These are phyloP conservation scores for Harringtonia aguacate DNA, from an alignment of 2,329 filamentous ascomycete genomes.

Conservation along the genomic window DNA sequence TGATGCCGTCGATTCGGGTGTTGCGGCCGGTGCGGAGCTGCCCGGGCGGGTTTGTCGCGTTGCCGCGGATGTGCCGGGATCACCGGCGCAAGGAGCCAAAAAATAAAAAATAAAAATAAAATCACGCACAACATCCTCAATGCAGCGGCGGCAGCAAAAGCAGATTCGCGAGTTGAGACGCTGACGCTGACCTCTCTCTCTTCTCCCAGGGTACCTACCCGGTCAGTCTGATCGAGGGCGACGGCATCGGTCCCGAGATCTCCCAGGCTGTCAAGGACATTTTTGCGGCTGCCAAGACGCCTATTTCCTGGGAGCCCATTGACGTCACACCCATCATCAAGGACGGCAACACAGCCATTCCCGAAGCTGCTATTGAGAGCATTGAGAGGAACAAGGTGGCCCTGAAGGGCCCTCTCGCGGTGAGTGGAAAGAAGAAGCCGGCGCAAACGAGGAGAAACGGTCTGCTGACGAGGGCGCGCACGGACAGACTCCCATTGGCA, in stretches of 20 bases:
- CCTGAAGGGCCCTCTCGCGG: constrained; percentile 93
- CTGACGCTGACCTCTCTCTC: neutral
- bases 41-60: neutral
- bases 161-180: neutral
- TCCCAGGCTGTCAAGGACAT: constrained; percentile 98
- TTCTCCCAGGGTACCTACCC: constrained; percentile 73
- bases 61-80: neutral
- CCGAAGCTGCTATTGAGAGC: constrained; percentile 83
- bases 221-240: constrained; percentile 95
- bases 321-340: constrained; percentile 91
- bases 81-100: neutral
- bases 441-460: too few relatives aligned
- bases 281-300: constrained; percentile 85
- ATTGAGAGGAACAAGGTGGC: constrained; percentile 94
- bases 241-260: constrained; percentile 97
- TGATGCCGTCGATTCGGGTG: neutral
- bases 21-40: too few relatives aligned
- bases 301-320: constrained; percentile 93
- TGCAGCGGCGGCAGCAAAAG: neutral
- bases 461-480: neutral
- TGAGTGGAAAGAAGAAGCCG: constrained; percentile 34
- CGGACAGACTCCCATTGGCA: constrained; percentile 78
- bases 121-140: too few relatives aligned
- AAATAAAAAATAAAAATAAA: neutral
- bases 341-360: constrained; percentile 92